Percentiles rank a stretch among this genome's conserved stretches.
phyloP scores from a whole-genome alignment of 2,329 filamentous ascomycete genomes.

The Xylariomycetidae sp. region DNA sequence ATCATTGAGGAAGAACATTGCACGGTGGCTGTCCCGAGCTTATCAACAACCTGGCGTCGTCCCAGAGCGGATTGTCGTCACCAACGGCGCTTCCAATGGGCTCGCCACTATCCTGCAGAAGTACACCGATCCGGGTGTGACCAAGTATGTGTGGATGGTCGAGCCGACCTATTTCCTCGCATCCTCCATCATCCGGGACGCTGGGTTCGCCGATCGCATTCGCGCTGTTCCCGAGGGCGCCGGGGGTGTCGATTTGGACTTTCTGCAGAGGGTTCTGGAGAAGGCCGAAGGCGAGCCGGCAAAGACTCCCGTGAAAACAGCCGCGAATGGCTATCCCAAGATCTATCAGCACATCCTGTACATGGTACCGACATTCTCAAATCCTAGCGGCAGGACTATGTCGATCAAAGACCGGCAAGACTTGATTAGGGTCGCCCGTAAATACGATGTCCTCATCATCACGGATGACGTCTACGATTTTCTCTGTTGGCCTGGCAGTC shows the following conservation, averaged over 20 bases:
- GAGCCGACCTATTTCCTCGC: slow-evolving; percentile 63
- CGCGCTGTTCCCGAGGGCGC: slow-evolving; percentile 57
- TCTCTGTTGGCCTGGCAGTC: slow-evolving; percentile 55
- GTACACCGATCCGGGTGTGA: slow-evolving; percentile 61
- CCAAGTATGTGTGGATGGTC: slow-evolving; percentile 60
- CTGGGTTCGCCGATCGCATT: slow-evolving; percentile 53
- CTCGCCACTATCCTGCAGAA: slow-evolving; percentile 58
- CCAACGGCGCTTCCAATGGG: slow-evolving; percentile 63
- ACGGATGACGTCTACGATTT: slow-evolving; percentile 72
- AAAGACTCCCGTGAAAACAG: background rate
- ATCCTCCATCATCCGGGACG: slow-evolving; percentile 62
- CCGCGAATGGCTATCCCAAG: slow-evolving; percentile 46
- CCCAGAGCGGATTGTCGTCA: slow-evolving; percentile 53
- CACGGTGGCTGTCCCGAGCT: slow-evolving; percentile 55
- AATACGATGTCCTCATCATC: slow-evolving; percentile 61
- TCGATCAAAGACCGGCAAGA: slow-evolving; percentile 49
- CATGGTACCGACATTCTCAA: slow-evolving; percentile 64
- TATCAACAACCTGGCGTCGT: slow-evolving; percentile 41
- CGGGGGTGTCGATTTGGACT: slow-evolving; percentile 56
- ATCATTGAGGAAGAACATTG: slow-evolving; percentile 49
- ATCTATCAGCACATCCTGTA: slow-evolving; percentile 52
- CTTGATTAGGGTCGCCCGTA: slow-evolving; percentile 55
- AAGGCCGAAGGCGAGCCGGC: slow-evolving; percentile 4
- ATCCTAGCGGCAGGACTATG: slow-evolving; percentile 64
- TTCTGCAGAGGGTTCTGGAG: slow-evolving; percentile 42